These are phyloP conservation scores for Solanum bukasovii DNA, from an alignment of 257 asterid genomes.

Conservation along the genomic window DNA sequence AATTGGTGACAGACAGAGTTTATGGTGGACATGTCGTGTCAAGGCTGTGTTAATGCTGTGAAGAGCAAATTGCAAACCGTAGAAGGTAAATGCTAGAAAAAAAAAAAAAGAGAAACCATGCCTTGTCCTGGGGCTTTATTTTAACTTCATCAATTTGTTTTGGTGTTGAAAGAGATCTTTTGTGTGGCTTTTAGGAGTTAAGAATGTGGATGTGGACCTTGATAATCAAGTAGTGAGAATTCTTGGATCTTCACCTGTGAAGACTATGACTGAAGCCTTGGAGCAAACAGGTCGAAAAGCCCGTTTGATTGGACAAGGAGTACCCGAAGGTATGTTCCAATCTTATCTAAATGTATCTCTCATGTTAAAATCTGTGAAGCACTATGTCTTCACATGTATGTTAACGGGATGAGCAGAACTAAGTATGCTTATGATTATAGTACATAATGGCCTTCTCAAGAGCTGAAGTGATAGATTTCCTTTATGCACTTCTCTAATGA, in stretches of 20 bases:
- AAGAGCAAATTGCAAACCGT: constrained; percentile 61
- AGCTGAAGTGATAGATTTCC: background rate
- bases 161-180: background rate
- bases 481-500: background rate
- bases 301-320: constrained; percentile 87
- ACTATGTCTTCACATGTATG: background rate
- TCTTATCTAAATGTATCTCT: background rate
- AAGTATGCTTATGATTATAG: background rate
- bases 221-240: constrained; percentile 79
- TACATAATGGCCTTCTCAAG: background rate
- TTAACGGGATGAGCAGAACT: background rate
- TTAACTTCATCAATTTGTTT: background rate
- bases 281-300: constrained; percentile 94
- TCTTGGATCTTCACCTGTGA: constrained; percentile 80
- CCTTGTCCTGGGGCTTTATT: background rate
- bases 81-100: constrained; percentile 45
- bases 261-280: constrained; percentile 71
- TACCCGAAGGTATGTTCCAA: constrained; percentile 51
- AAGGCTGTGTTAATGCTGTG: constrained; percentile 81
- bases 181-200: constrained; percentile 44
- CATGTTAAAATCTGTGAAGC: background rate
- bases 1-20: constrained; percentile 59
- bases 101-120: background rate
- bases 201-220: constrained; percentile 77
- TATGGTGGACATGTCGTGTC: constrained; percentile 93